A percentile compares a stretch with the other conserved stretches of the same genome.
These are phyloP conservation scores for Fusarium lateritium DNA, from an alignment of 2,329 filamentous ascomycete genomes.

Conservation along the genomic window DNA sequence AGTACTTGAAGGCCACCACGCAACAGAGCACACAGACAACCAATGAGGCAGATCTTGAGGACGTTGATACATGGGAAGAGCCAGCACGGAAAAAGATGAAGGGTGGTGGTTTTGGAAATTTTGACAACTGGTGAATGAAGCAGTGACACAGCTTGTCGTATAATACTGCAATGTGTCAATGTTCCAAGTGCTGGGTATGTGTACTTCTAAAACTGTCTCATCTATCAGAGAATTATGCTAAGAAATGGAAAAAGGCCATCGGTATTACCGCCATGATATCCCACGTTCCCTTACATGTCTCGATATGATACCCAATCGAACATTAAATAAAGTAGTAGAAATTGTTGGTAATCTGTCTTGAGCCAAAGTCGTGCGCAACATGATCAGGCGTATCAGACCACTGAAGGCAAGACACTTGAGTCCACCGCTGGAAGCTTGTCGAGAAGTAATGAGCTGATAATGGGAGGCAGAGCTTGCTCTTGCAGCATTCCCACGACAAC, in stretches of 20 bases:
- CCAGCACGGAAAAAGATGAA: constrained; percentile 87
- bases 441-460: constrained; percentile 14
- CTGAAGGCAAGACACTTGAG: constrained; percentile 43
- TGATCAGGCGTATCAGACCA: constrained; percentile 45
- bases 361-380: neutral
- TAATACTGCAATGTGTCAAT: constrained; percentile 7
- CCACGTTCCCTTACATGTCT: constrained; percentile 19
- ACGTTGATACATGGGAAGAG: constrained; percentile 76
- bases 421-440: constrained; percentile 50
- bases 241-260: constrained; percentile 27
- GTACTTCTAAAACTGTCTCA: constrained; percentile 23
- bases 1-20: constrained; percentile 80
- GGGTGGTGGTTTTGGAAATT: constrained; percentile 88
- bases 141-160: neutral
- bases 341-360: neutral
- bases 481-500: constrained; percentile 60
- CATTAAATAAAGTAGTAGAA: constrained; percentile 8
- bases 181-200: constrained; percentile 36
- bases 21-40: constrained; percentile 54
- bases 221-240: constrained; percentile 36
- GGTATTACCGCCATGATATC: constrained; percentile 21
- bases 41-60: constrained; percentile 74
- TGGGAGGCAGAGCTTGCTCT: constrained; percentile 47
- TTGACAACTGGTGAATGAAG: constrained; percentile 82
- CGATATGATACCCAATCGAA: constrained; percentile 12